Conservation (phyloP, 163 green algal genomes). For the Coccomyxa subellipsoidea region DNA sequence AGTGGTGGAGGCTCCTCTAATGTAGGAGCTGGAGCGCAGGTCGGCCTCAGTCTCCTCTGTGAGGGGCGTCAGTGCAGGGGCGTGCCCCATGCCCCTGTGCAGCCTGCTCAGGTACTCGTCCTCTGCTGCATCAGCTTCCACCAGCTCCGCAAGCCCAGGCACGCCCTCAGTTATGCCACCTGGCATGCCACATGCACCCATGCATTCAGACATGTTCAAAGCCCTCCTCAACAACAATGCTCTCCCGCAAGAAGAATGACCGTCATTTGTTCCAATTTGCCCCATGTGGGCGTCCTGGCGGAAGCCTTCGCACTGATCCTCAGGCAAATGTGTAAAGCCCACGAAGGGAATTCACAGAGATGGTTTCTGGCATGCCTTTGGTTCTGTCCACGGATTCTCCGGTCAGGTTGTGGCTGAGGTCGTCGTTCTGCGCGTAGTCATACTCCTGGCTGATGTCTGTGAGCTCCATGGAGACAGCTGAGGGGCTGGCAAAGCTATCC, state of each 20-base stretch:
- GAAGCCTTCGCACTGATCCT: no score
- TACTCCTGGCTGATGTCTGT: slow-evolving; percentile 3
- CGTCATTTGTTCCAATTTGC: no score
- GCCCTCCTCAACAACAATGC: no score
- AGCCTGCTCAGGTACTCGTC: not conserved
- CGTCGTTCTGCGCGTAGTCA: not conserved
- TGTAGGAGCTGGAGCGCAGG: not conserved
- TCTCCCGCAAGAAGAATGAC: no score
- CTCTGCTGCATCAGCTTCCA: slow-evolving; percentile 38
- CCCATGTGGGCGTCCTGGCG: no score
- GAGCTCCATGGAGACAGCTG: slow-evolving; percentile 5
- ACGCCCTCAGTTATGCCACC: slow-evolving; percentile 61
- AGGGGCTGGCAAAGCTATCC: not conserved
- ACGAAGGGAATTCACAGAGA: no score
- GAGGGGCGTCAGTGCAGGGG: not conserved
- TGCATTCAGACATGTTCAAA: no score
- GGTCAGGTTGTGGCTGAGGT: not conserved
- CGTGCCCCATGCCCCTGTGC: not conserved
- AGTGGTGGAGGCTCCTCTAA: not conserved
- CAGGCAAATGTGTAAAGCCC: no score
- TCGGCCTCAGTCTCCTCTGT: slow-evolving; percentile 56
- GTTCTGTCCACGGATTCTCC: not conserved
- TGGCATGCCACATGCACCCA: not conserved
- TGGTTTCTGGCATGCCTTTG: not conserved
- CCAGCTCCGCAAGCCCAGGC: slow-evolving; percentile 57